These are phyloP conservation scores for Polytrichum formosum DNA, from an alignment of 225 moss, liverwort and hornwort species.

Conservation along the genomic window DNA sequence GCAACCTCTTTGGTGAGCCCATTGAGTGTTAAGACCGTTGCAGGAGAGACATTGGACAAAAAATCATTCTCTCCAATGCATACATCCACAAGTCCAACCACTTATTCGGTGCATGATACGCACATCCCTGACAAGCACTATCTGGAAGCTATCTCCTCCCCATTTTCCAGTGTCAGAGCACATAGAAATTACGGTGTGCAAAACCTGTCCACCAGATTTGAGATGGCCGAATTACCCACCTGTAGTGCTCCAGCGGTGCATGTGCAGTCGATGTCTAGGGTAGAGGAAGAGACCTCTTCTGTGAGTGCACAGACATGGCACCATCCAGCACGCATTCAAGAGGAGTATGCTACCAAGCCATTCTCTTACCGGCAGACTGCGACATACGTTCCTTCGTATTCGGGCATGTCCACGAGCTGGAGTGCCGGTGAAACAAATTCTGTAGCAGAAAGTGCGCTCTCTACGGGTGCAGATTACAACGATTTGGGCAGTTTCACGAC, in stretches of 20 bases:
- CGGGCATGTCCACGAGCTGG: constrained; percentile 22
- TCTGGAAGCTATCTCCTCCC: constrained; percentile 32
- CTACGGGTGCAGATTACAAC: constrained; percentile 34
- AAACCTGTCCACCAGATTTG: constrained; percentile 4
- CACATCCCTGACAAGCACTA: constrained; percentile 28
- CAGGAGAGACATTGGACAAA: constrained; percentile 2
- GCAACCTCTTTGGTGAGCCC: too few relatives aligned
- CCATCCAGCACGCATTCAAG: constrained; percentile 14
- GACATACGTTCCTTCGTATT: constrained; percentile 31
- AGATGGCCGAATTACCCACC: constrained; percentile 15
- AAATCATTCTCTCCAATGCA: constrained; percentile 7
- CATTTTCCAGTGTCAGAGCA: constrained; percentile 7
- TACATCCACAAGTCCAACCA: constrained; percentile 11
- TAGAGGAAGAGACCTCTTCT: constrained; percentile 15
- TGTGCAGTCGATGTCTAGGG: constrained; percentile 1
- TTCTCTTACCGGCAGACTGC: constrained; percentile 28
- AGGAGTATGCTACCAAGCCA: constrained; percentile 6
- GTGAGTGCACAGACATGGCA: constrained; percentile 32
- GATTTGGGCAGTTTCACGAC: constrained; percentile 43
- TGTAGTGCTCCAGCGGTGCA: constrained; percentile 16
- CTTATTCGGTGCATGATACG: constrained; percentile 19
- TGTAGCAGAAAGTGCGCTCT: constrained; percentile 34
- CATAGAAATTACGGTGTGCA: constrained; percentile 9
- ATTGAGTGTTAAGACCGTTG: too few relatives aligned
- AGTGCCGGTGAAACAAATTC: constrained; percentile 20